A percentile compares a stretch with the other conserved stretches of the same genome.
Evolutionary conservation across 176 grass and related monocot species (phyloP).

Genomic region (Lolium perenne): DNA sequence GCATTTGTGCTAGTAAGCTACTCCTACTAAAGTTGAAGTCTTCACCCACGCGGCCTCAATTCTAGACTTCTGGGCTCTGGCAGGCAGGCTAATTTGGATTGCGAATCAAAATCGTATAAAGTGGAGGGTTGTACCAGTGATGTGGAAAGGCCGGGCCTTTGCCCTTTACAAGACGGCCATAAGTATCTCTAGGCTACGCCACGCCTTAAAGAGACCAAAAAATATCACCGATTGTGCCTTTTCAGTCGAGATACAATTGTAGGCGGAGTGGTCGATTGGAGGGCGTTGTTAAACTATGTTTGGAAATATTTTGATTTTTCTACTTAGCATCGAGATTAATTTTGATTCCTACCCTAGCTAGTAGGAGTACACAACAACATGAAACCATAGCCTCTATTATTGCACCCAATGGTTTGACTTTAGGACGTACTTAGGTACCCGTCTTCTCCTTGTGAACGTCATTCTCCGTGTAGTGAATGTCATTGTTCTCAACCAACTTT

Average conservation of each 20-base stretch:
- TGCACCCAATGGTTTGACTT: not conserved
- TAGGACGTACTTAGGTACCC: not conserved
- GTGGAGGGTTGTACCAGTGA: not conserved
- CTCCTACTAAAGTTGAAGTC: not conserved
- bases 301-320: no score
- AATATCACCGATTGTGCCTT: not conserved
- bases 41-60: not conserved
- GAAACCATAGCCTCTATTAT: no score
- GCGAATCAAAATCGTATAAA: not conserved
- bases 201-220: not conserved
- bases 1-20: not conserved
- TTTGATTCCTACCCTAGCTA: no score
- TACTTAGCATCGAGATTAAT: no score
- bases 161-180: not conserved
- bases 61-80: not conserved
- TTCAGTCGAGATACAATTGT: no score
- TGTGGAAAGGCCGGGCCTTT: conserved; percentile 1
- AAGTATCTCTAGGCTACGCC: not conserved
- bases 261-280: no score
- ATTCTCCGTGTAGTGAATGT: not conserved
- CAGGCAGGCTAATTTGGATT: not conserved
- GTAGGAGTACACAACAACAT: no score
- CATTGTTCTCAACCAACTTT: not conserved
- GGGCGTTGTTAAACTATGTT: no score
- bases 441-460: not conserved